Evolutionary conservation across 2,329 filamentous ascomycete species (phyloP).

Genomic region (Colletotrichum australisinense): DNA sequence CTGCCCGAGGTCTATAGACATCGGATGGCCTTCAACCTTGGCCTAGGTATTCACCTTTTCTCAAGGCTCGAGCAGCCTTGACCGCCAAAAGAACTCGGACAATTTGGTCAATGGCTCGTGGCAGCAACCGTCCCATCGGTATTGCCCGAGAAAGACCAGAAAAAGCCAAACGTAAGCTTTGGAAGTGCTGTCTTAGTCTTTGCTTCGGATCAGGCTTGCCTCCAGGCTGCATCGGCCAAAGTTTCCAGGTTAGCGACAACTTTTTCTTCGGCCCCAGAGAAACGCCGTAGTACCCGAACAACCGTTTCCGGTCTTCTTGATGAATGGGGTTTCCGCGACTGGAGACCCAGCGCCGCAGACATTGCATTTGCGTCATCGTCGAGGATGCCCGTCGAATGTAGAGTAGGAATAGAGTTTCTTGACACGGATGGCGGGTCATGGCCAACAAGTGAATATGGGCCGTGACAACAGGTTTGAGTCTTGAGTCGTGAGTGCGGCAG

Average conservation of each 20-base stretch:
- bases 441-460: not conserved
- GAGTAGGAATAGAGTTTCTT: not conserved
- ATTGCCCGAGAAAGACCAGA: not conserved
- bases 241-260: constrained; percentile 10
- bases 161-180: constrained; percentile 18
- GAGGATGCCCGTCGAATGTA: constrained; percentile 3
- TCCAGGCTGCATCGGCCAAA: constrained; percentile 13
- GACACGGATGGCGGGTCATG: not conserved
- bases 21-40: not conserved
- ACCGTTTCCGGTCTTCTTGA: constrained; percentile 11
- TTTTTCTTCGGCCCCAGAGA: constrained; percentile 13
- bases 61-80: not conserved
- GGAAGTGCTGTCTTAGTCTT: constrained; percentile 25
- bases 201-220: constrained; percentile 26
- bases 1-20: not conserved
- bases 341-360: not conserved
- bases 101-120: constrained; percentile 4
- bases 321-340: not conserved
- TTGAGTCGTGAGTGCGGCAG: not conserved
- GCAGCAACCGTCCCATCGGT: constrained; percentile 21
- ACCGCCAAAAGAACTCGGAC: not conserved
- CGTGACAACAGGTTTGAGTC: not conserved
- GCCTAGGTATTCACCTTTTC: not conserved
- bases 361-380: not conserved
- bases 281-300: constrained; percentile 26